These are phyloP conservation scores for Candida nitratophila DNA, from an alignment of 805 yeast genomes.

Conservation along the genomic window DNA sequence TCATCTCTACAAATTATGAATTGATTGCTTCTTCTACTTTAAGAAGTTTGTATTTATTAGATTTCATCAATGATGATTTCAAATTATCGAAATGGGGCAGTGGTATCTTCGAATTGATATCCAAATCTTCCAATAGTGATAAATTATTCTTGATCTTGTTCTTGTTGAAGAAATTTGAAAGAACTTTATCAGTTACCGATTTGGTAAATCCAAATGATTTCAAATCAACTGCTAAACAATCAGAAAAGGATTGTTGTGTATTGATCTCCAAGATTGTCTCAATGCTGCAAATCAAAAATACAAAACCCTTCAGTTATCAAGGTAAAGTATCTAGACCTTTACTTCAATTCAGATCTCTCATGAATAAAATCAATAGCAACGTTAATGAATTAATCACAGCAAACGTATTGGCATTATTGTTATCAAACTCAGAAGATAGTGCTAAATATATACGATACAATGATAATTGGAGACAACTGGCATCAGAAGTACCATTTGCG, in stretches of 20 bases:
- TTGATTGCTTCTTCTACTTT: constrained; percentile 48
- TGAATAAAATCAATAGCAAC: constrained; percentile 43
- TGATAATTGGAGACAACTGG: constrained; percentile 52
- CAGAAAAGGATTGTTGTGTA: constrained; percentile 28
- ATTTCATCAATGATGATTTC: constrained; percentile 33
- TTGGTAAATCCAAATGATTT: constrained; percentile 28
- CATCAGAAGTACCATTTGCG: constrained; percentile 55
- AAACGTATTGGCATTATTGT: constrained; percentile 41
- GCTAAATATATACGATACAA: constrained; percentile 40
- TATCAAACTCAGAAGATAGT: constrained; percentile 43
- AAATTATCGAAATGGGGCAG: constrained; percentile 47
- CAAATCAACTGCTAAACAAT: constrained; percentile 30
- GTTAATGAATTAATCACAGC: constrained; percentile 51
- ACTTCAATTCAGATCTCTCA: constrained; percentile 58
- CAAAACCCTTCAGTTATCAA: constrained; percentile 45
- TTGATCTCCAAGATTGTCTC: constrained; percentile 44
- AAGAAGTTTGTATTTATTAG: constrained; percentile 47
- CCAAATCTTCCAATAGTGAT: constrained; percentile 22
- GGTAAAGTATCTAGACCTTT: constrained; percentile 69
- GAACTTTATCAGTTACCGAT: constrained; percentile 33
- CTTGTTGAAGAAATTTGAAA: constrained; percentile 30
- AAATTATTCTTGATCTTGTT: constrained; percentile 40
- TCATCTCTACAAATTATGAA: constrained; percentile 41
- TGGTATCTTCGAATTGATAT: constrained; percentile 32
- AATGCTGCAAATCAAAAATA: constrained; percentile 38